These are phyloP conservation scores for Nicotiana rustica DNA, from an alignment of 305 asterid genomes.

Conservation along the genomic window DNA sequence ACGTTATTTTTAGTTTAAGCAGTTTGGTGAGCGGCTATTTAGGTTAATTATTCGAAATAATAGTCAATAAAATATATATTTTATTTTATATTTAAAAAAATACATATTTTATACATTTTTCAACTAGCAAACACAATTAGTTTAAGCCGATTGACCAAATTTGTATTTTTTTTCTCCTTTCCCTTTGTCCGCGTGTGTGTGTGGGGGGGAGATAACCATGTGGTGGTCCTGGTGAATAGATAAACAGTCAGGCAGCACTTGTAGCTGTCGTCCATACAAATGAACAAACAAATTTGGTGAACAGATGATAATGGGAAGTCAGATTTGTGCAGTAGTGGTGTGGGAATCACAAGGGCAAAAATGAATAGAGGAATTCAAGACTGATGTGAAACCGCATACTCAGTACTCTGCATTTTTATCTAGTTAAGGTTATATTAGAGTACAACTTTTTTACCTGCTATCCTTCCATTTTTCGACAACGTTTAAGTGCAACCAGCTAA, in stretches of 20 bases:
- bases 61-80: no score
- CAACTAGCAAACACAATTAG: no score
- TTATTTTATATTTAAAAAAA: no score
- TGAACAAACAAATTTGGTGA: conserved; percentile 17
- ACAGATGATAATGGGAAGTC: conserved; percentile 10
- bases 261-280: conserved; percentile 18
- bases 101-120: no score
- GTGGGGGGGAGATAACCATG: not conserved
- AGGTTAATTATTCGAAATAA: no score
- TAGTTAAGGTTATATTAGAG: conserved; percentile 53
- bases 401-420: conserved; percentile 43
- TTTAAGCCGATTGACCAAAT: no score
- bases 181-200: no score
- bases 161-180: no score
- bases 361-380: not conserved
- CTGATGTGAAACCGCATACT: conserved; percentile 48
- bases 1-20: no score
- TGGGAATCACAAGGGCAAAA: conserved; percentile 10
- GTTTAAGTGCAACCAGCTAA: conserved; percentile 36
- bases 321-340: not conserved
- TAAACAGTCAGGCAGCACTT: not conserved
- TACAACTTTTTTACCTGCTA: conserved; percentile 43
- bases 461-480: conserved; percentile 58
- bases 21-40: no score
- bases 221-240: not conserved